phyloP scores from a whole-genome alignment of 2,329 filamentous ascomycete species.

The Sclerotinia trifoliorum region DNA sequence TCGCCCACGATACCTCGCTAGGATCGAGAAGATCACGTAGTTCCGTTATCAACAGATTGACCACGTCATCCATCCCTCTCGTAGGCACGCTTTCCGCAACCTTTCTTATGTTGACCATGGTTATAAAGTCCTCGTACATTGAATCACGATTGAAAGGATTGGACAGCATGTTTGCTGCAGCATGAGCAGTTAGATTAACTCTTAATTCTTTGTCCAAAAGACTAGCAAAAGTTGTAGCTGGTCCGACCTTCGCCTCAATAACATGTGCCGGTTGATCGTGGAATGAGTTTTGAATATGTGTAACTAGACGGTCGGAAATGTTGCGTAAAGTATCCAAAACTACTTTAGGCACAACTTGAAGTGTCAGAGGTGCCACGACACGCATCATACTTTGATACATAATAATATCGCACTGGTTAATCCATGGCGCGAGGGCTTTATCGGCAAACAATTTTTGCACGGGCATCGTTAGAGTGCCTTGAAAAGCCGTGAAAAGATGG shows the following conservation, averaged over 20 bases:
- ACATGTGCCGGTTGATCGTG: slow-evolving; percentile 83
- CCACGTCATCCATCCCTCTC: slow-evolving; percentile 64
- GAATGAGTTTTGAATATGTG: slow-evolving; percentile 82
- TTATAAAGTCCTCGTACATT: slow-evolving; percentile 93
- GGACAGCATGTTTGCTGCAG: slow-evolving; percentile 87
- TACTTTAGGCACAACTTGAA: slow-evolving; percentile 85
- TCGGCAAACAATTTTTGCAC: slow-evolving; percentile 90
- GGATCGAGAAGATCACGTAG: slow-evolving; percentile 71
- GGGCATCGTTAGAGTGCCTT: slow-evolving; percentile 93
- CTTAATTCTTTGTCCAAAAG: slow-evolving; percentile 83
- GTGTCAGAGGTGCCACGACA: slow-evolving; percentile 81
- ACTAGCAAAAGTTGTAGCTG: slow-evolving; percentile 83
- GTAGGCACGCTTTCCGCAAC: slow-evolving; percentile 63
- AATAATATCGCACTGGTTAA: slow-evolving; percentile 90
- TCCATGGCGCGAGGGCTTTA: slow-evolving; percentile 81
- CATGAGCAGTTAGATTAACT: slow-evolving; percentile 91
- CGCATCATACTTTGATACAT: slow-evolving; percentile 97
- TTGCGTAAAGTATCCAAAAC: slow-evolving; percentile 85
- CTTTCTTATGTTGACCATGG: slow-evolving; percentile 60
- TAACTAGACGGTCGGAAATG: slow-evolving; percentile 77
- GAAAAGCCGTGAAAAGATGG: slow-evolving; percentile 90
- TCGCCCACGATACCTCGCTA: slow-evolving; percentile 59
- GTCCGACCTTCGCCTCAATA: slow-evolving; percentile 79
- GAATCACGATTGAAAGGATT: slow-evolving; percentile 86
- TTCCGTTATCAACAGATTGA: slow-evolving; percentile 61